A percentile compares a stretch with the other conserved stretches of the same genome.
These are phyloP conservation scores for Ramichloridium luteum DNA, from an alignment of 2,329 filamentous ascomycete species.

Conservation along the genomic window DNA sequence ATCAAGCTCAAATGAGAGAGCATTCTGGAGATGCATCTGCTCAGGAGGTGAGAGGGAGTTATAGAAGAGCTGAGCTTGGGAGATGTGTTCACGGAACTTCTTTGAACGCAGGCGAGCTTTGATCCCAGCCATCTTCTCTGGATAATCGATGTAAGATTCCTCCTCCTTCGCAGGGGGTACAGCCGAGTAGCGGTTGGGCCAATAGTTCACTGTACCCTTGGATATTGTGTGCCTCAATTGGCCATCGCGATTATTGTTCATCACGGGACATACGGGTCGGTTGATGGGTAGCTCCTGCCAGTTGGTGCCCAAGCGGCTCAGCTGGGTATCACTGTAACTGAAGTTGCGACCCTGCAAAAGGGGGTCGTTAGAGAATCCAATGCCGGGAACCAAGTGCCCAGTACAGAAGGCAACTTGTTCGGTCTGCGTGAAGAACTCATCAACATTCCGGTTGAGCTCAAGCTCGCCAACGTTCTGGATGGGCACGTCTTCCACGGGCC, in stretches of 20 bases:
- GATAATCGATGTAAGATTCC: conserved; percentile 58
- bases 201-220: conserved; percentile 65
- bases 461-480: conserved; percentile 68
- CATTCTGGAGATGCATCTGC: conserved; percentile 48
- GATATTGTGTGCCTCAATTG: conserved; percentile 60
- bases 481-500: conserved; percentile 62
- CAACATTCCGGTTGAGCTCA: conserved; percentile 65
- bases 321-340: conserved; percentile 54
- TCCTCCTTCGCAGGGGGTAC: conserved; percentile 48
- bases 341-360: conserved; percentile 62
- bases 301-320: conserved; percentile 59
- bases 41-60: conserved; percentile 61
- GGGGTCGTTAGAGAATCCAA: conserved; percentile 66
- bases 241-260: conserved; percentile 24
- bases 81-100: conserved; percentile 69
- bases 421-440: conserved; percentile 71
- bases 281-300: conserved; percentile 71
- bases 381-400: conserved; percentile 63
- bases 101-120: conserved; percentile 56
- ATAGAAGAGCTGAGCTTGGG: conserved; percentile 71
- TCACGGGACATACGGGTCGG: conserved; percentile 33
- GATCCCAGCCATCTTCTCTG: conserved; percentile 53
- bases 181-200: conserved; percentile 58
- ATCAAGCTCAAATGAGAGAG: conserved; percentile 60
- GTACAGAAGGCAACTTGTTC: conserved; percentile 80